A percentile compares a stretch with the other conserved stretches of the same genome.
phyloP scores from a whole-genome alignment of 306 rosid genomes.

The Medicago ruthenica region DNA sequence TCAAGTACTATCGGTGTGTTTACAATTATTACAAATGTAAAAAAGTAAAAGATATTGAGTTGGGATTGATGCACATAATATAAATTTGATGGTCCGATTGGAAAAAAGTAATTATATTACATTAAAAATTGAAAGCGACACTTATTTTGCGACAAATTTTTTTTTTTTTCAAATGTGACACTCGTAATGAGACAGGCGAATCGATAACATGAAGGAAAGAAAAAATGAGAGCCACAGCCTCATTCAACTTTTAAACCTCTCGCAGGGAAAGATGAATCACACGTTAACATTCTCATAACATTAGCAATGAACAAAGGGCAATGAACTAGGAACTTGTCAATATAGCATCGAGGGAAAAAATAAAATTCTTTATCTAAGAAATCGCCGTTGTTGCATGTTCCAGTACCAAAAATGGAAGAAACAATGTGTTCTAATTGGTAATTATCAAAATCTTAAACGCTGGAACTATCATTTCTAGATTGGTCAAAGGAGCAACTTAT shows the following conservation, averaged over 20 bases:
- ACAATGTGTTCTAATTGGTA: background rate
- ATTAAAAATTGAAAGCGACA: too few relatives aligned
- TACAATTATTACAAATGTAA: too few relatives aligned
- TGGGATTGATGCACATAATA: too few relatives aligned
- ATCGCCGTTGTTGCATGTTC: background rate
- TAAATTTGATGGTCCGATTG: too few relatives aligned
- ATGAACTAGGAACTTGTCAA: constrained; percentile 7
- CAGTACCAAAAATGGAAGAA: background rate
- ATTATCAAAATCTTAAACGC: background rate
- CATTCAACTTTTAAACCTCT: background rate
- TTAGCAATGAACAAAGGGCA: background rate
- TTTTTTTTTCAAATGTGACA: background rate
- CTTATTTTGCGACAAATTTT: too few relatives aligned
- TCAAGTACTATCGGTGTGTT: too few relatives aligned
- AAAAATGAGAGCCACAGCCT: background rate
- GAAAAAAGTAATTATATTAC: too few relatives aligned
- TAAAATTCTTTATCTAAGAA: background rate
- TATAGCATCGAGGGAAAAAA: background rate
- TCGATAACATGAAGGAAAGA: background rate
- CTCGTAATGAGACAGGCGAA: too few relatives aligned
- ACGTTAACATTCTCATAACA: constrained; percentile 1
- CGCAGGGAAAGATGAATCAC: background rate
- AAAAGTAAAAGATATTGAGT: too few relatives aligned
- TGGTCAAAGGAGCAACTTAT: background rate
- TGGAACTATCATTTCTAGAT: background rate